Conservation (phyloP, 257 asterid species). For the Salvia miltiorrhiza region DNA sequence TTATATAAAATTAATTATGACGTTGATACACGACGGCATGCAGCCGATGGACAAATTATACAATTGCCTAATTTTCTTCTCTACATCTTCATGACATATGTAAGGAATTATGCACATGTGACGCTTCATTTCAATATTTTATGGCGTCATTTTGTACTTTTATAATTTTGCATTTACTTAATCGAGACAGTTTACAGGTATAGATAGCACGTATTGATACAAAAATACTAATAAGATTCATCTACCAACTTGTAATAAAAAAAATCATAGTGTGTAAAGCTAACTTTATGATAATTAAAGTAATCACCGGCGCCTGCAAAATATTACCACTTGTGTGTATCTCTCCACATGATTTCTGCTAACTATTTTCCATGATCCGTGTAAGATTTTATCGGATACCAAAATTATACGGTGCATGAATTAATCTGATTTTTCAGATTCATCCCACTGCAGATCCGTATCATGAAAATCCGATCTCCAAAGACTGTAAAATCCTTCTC, state of each 20-base stretch:
- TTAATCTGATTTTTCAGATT: constrained; percentile 25
- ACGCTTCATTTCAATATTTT: neutral
- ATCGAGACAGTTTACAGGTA: neutral
- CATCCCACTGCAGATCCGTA: constrained; percentile 19
- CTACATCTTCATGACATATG: neutral
- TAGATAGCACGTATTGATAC: neutral
- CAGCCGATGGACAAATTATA: no score
- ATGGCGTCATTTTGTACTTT: neutral
- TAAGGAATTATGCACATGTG: neutral
- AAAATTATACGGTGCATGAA: constrained; percentile 35
- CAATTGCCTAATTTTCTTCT: neutral
- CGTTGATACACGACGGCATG: no score
- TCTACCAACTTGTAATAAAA: neutral
- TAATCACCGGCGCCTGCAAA: neutral
- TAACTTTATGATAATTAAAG: neutral
- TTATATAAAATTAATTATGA: no score
- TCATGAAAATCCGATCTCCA: constrained; percentile 14
- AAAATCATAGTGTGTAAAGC: neutral
- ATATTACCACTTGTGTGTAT: constrained; percentile 15
- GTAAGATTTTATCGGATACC: constrained; percentile 21
- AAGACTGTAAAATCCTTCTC: constrained; percentile 21
- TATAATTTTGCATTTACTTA: neutral
- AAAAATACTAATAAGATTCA: neutral
- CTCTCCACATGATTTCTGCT: constrained; percentile 9
- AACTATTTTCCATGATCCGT: constrained; percentile 6